Conservation (phyloP, 805 yeast species). For the Starmera pachycereana region DNA sequence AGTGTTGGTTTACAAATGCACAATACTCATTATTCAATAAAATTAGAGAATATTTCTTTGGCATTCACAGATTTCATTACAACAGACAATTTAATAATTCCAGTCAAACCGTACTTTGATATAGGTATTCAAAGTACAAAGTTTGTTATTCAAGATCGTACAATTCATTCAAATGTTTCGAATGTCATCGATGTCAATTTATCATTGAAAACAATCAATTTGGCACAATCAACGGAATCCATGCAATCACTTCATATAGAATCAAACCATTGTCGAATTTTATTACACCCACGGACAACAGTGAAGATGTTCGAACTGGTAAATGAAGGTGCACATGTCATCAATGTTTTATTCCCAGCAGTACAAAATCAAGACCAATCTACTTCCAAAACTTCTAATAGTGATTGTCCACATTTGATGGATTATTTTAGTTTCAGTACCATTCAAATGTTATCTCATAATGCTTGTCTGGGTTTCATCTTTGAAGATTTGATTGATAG, state of each 20-base stretch:
- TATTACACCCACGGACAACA: slow-evolving; percentile 42
- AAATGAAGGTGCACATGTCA: slow-evolving; percentile 14
- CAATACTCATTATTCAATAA: not conserved
- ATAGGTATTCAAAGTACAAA: slow-evolving; percentile 16
- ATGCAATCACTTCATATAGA: slow-evolving; percentile 43
- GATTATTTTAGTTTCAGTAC: slow-evolving; percentile 28
- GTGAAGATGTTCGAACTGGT: slow-evolving; percentile 28
- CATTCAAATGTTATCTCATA: slow-evolving; percentile 48
- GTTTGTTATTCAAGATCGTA: slow-evolving; percentile 19
- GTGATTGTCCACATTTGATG: too few species aligned
- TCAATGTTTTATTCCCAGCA: not conserved
- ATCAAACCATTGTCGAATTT: slow-evolving; percentile 48
- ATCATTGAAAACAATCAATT: slow-evolving; percentile 31
- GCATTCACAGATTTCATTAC: not conserved
- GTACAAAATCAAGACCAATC: too few species aligned
- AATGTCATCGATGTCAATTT: slow-evolving; percentile 37
- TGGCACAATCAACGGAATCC: slow-evolving; percentile 17
- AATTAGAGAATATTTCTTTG: not conserved
- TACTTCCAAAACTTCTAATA: too few species aligned
- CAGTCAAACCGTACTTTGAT: slow-evolving; percentile 12
- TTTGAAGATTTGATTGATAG: slow-evolving; percentile 33
- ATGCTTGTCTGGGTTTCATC: slow-evolving; percentile 72
- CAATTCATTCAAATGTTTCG: slow-evolving; percentile 27
- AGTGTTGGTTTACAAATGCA: not conserved
- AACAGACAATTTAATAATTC: not conserved